Evolutionary conservation across 768 basidiomycete genomes (phyloP), one percentile per base, ranked within the genome.

Genomic region (Cubamyces lactineus): DNA sequence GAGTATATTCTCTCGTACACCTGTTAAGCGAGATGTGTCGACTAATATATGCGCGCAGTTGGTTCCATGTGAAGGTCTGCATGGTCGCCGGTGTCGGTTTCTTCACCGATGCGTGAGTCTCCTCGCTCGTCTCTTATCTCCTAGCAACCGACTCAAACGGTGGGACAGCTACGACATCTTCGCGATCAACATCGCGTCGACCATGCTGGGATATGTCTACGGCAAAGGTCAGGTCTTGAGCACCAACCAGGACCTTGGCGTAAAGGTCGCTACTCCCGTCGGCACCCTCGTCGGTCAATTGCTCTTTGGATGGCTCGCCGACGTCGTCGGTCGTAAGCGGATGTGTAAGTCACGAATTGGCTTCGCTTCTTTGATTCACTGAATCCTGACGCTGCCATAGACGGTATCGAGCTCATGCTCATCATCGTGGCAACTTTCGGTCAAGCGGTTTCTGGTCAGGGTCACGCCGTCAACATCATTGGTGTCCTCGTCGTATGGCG

Each of bases 151-250:
- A 41, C 38, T 54, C 15, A 47, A 47, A 7, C 23, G 28, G 39
- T 26, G 30, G 9, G 13, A 17, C 57, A 85, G 84, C 61, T 92
- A 92, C 69, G 92, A 94, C 64, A 88, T 96, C 62, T 97, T 95
- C 69, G 90, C 92, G 7, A 96, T 96, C 76, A 92, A 88, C 74
- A 91, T 96, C 47, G 92, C 85, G 0, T 85, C 89, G 0, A 79
- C 80, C 0, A 95, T 96, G 92, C 75, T 96, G 59, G 91, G 88
- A 24, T 91, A 88, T 69, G 86, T 94, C 59, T 95, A 95, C 55
- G 84, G 85, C 47, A 56, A 72, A 16, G 46, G 55, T 48, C 51
- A 72, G 38, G 72, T 66, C 62, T 65, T 88, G 49, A 82, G 77
- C 59, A 54, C 79, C 53, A 84, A 89, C 70, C 90, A 94, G 72